Base-by-base conservation (phyloP, 2,329 filamentous ascomycete species). In the Endoconidiophora polonica region DNA sequence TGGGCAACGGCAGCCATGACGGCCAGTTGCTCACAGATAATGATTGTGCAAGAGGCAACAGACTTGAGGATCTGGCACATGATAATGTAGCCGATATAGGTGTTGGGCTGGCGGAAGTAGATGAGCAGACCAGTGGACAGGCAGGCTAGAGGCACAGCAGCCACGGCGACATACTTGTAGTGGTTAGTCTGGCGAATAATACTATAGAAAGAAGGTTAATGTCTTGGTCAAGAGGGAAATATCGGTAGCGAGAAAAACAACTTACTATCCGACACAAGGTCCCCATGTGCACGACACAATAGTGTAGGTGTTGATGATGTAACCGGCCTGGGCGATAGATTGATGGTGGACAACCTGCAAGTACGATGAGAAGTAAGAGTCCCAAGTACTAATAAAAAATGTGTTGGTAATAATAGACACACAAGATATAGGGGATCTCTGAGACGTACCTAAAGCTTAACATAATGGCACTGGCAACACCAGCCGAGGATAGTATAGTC, bases 41-140 rank as follows among this genome's bases (percentile, higher is more conserved):
- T 75, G 10, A 79, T 63, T 2, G 74, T 65, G 1, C 76, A 77
- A 2, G 75, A 76, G 2, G 73, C 73, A 22, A 78, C 69, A 2
- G 76, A 74, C 49, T 81, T 69, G 54, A 81, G 72, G 47, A 82
- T 70, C 59, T 82, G 77, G 10, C 72, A 75, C 63, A 76, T 74
- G 57, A 80, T 60, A 2, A 81, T 65, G 58, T 72, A 73, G 2
- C 72, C 66, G 29, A 77, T 66, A 18, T 67, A 48, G 65, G 50
- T 63, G 64, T 26, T 68, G 62, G 38, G 74, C 68, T 52, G 68
- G 66, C 22, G 76, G 73, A 65, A 75, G 29, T 73, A 59, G 54
- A 79, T 70, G 75, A 81, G 77, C 16, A 80, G 63, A 2, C 73
- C 67, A 3, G 75, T 65, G 3, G 72, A 76, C 2, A 73, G 61